Conservation (phyloP, 1,284 basidiomycete genomes). For the Gomphus bonarii region DNA sequence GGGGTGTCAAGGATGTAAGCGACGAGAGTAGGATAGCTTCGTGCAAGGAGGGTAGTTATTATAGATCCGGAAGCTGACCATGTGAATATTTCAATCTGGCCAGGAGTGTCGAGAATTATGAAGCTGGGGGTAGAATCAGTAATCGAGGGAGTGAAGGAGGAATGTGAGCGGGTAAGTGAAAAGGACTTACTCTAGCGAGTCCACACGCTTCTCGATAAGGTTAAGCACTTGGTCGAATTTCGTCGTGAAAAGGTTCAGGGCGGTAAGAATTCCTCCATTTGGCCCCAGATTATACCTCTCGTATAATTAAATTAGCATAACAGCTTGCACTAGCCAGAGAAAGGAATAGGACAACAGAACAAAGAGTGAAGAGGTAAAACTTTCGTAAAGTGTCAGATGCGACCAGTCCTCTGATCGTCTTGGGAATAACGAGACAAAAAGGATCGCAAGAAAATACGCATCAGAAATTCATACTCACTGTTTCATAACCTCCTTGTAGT, state of each 20-base stretch:
- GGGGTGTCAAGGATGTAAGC: conserved; percentile 99
- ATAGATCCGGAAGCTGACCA: conserved; percentile 99
- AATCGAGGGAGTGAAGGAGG: conserved; percentile 4
- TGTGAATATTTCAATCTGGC: conserved; percentile 99
- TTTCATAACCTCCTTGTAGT: conserved; percentile 99
- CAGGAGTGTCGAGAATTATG: conserved; percentile 93
- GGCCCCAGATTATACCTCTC: conserved; percentile 92
- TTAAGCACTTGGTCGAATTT: conserved; percentile 98
- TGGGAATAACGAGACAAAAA: neutral
- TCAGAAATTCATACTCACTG: conserved; percentile 57
- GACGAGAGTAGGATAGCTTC: conserved; percentile 86
- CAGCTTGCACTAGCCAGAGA: neutral
- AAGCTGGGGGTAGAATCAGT: conserved; percentile 42
- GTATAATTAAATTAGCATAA: neutral
- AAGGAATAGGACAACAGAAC: too few relatives aligned
- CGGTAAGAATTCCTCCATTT: conserved; percentile 95
- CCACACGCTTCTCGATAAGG: conserved; percentile 85
- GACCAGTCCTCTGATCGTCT: conserved; percentile 1
- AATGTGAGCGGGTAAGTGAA: neutral
- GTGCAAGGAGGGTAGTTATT: conserved; percentile 96
- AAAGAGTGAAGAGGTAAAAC: neutral
- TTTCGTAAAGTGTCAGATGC: conserved; percentile 15
- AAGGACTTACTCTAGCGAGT: conserved; percentile 70
- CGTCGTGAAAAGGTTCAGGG: conserved; percentile 96
- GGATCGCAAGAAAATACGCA: neutral